A percentile compares a stretch with the other conserved stretches of the same genome.
phyloP scores from a whole-genome alignment of 2,329 filamentous ascomycete genomes.

The Metarhizium humberi region DNA sequence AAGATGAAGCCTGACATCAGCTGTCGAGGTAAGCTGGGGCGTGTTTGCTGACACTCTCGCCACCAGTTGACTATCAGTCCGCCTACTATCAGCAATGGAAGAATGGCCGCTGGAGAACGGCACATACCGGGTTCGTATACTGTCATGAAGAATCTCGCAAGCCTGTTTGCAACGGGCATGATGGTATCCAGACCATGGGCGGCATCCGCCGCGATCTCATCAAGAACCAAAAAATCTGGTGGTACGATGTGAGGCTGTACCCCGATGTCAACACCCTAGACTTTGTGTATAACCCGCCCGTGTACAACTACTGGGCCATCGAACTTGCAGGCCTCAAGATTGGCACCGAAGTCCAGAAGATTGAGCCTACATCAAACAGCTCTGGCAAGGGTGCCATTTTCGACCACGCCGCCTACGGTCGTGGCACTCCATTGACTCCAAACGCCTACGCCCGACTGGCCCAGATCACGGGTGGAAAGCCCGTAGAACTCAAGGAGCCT shows the following conservation, averaged over 20 bases:
- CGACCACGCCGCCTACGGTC: conserved; percentile 12
- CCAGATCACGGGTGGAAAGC: conserved; percentile 7
- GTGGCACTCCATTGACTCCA: conserved; percentile 8
- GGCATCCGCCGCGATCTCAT: conserved; percentile 11
- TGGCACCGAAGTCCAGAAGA: conserved; percentile 9
- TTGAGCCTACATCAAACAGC: conserved; percentile 8
- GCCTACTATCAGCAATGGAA: conserved; percentile 12
- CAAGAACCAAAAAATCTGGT: conserved; percentile 19
- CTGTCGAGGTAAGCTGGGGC: background rate
- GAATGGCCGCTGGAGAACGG: conserved; percentile 7
- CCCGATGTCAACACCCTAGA: conserved; percentile 11
- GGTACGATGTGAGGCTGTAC: conserved; percentile 14
- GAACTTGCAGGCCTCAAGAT: conserved; percentile 9
- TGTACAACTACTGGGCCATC: conserved; percentile 13
- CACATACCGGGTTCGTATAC: conserved; percentile 10
- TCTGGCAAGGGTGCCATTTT: conserved; percentile 11
- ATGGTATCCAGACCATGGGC: conserved; percentile 12
- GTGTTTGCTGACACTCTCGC: background rate
- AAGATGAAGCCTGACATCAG: background rate
- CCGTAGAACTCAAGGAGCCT: conserved; percentile 7
- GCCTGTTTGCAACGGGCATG: conserved; percentile 9
- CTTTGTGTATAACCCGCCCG: conserved; percentile 9
- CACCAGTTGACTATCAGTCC: conserved; percentile 5
- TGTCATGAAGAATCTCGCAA: conserved; percentile 9
- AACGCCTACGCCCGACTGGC: conserved; percentile 11